Evolutionary conservation across 257 asterid genomes (phyloP), one percentile per base, ranked within the genome.

Genomic region (Linaria vulgaris): DNA sequence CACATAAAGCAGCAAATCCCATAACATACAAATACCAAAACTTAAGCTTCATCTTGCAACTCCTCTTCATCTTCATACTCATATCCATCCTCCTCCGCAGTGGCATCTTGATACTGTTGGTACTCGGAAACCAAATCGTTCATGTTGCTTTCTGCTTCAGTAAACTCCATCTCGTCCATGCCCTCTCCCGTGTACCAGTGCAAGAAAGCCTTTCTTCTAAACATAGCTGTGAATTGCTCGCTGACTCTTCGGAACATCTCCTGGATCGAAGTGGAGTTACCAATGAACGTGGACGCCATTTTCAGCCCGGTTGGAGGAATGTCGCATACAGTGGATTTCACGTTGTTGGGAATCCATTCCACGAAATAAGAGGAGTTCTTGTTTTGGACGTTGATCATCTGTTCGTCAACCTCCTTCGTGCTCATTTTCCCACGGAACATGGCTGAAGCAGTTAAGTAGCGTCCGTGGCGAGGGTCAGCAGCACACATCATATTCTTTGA

Each of bases 111-210:
- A 51, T 79, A 79, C 76, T 79, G 84, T 70, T 79, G 84, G 51
- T 79, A 79, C 61, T 79, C 79, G 0, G 84, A 73, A 13, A 75
- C 81, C 15, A 79, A 63, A 72, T 75, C 84, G 61, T 79, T 79
- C 84, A 79, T 79, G 64, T 79, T 79, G 48, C 84, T 79, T 71
- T 79, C 84, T 1, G 81, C 84, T 76, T 79, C 84, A 0, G 84
- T 79, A 16, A 79, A 79, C 54, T 79, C 84, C 84, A 79, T 79
- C 74, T 79, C 84, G 21, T 75, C 84, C 84, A 79, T 79, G 17
- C 84, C 84, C 54, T 79, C 84, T 5, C 84, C 81, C 0, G 84
- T 79, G 66, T 79, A 79, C 84, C 84, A 79, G 62, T 79, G 84
- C 79, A 79, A 69, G 84, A 79, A 79, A 72, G 84, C 59, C 59